Evolutionary conservation across 1,284 basidiomycete genomes (phyloP).

Genomic region (Tetrapyrgos nigripes): DNA sequence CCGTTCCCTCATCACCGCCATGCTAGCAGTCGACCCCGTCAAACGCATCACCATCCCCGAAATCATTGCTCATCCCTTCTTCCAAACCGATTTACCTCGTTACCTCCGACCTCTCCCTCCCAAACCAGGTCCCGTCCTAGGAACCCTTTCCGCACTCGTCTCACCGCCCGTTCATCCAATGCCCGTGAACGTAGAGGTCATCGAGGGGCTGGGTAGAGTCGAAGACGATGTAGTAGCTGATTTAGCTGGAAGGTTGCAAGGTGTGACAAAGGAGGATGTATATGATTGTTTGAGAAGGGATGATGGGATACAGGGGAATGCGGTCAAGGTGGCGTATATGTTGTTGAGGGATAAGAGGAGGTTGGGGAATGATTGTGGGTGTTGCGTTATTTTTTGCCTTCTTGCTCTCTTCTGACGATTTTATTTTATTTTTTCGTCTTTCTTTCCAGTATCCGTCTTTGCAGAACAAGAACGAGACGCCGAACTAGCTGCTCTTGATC

Average conservation of each 20-base stretch:
- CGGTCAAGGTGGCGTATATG: no score
- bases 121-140: slow-evolving; percentile 77
- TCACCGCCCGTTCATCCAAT: no score
- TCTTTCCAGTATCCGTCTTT: slow-evolving; percentile 71
- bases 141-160: no score
- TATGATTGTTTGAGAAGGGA: slow-evolving; percentile 85
- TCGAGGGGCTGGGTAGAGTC: slow-evolving; percentile 88
- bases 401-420: slow-evolving; percentile 21
- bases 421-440: no score
- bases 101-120: slow-evolving; percentile 89
- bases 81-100: slow-evolving; percentile 82
- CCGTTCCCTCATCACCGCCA: no score
- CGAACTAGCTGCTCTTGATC: slow-evolving; percentile 76
- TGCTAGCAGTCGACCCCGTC: slow-evolving; percentile 90
- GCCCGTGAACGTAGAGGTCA: no score
- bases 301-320: no score
- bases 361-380: slow-evolving; percentile 83
- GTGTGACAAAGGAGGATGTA: slow-evolving; percentile 83
- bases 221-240: slow-evolving; percentile 92
- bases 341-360: no score
- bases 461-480: slow-evolving; percentile 85
- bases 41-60: slow-evolving; percentile 92
- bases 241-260: slow-evolving; percentile 76
- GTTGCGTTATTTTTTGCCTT: slow-evolving; percentile 5
- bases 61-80: slow-evolving; percentile 90